A percentile compares a stretch with the other conserved stretches of the same genome.
Conservation (phyloP, 148 eudicot genomes). For the Silene latifolia region DNA sequence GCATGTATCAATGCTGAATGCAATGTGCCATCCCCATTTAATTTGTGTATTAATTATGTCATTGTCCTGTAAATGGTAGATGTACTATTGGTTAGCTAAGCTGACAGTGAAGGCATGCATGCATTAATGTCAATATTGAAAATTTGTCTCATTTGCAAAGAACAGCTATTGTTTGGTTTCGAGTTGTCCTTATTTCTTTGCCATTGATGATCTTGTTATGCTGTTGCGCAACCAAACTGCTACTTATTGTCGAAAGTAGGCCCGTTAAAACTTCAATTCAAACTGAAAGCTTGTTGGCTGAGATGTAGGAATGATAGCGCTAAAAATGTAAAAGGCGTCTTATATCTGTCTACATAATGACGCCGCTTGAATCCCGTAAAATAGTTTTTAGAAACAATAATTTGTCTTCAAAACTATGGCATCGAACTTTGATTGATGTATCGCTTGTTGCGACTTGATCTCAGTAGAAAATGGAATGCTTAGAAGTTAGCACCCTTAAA, state of each 20-base stretch:
- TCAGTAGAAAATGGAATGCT: neutral
- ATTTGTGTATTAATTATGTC: conserved; percentile 1
- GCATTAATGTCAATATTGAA: conserved; percentile 11
- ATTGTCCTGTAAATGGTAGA: conserved; percentile 17
- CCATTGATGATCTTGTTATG: neutral
- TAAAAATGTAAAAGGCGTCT: neutral
- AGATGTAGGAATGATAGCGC: neutral
- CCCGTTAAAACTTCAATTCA: neutral
- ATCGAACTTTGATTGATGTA: neutral
- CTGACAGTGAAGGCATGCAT: neutral
- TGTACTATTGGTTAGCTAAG: conserved; percentile 11
- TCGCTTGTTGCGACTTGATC: neutral
- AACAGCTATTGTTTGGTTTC: neutral
- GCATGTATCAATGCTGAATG: conserved; percentile 8
- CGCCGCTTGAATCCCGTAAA: too few relatives aligned
- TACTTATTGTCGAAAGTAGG: neutral
- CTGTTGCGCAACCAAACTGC: neutral
- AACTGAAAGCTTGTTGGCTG: neutral
- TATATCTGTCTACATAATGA: neutral
- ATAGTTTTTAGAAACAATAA: too few relatives aligned
- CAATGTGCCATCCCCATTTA: conserved; percentile 9
- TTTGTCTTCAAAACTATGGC: neutral
- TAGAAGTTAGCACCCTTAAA: neutral
- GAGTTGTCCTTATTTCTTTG: neutral
- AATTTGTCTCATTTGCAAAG: neutral